Evolutionary conservation across 139 green algal genomes (phyloP).

Genomic region (Chlamydomonas incerta): DNA sequence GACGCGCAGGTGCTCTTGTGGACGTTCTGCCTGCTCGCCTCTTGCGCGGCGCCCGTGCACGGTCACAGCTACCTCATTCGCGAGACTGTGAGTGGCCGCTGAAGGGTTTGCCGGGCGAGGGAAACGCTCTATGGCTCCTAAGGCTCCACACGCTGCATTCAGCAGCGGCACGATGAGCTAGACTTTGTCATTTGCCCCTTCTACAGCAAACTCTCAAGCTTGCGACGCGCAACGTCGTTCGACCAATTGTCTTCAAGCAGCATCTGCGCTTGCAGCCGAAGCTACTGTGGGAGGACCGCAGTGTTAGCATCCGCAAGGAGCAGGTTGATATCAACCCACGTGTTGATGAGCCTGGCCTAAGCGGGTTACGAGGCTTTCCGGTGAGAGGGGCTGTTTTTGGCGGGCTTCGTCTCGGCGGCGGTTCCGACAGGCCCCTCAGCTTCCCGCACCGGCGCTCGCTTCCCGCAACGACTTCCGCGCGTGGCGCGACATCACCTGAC

Average conservation of each 20-base stretch:
- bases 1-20: conserved; percentile 70
- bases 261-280: not conserved
- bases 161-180: too few species aligned
- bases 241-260: not conserved
- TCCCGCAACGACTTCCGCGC: not conserved
- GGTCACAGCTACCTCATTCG: conserved; percentile 58
- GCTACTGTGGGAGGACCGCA: conserved; percentile 18
- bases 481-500: not conserved
- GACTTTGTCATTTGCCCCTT: not conserved
- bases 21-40: conserved; percentile 70
- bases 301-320: conserved; percentile 22
- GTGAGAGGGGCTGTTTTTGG: not conserved
- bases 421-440: not conserved
- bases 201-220: conserved; percentile 38
- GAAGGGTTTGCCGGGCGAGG: not conserved
- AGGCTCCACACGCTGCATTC: too few species aligned
- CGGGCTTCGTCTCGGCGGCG: not conserved
- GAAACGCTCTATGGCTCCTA: not conserved
- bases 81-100: conserved; percentile 65
- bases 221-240: conserved; percentile 2
- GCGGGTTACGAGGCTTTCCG: not conserved
- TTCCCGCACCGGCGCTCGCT: too few species aligned
- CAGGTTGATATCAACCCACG: not conserved
- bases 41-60: conserved; percentile 36
- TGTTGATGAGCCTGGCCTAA: conserved; percentile 27